Conservation (phyloP, 371 early-diverging fungal genomes). For the Mortierella sp. region DNA sequence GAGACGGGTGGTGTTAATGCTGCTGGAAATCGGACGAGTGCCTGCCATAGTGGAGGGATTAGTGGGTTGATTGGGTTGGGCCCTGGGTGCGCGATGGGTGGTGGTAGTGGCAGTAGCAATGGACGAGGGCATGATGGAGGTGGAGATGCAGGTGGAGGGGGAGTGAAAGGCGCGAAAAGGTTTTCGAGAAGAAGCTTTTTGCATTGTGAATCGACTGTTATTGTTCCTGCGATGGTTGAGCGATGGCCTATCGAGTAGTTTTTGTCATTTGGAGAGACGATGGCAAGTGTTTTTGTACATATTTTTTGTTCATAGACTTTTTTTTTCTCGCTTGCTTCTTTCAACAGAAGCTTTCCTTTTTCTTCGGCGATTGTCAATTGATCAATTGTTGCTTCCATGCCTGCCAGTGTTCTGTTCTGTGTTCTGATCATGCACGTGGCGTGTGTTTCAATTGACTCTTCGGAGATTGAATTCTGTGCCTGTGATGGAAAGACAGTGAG, state of each 20-base stretch:
- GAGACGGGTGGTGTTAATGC: background rate
- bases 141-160: background rate
- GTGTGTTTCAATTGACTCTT: too few species aligned
- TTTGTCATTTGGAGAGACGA: background rate
- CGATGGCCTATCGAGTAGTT: background rate
- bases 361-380: too few species aligned
- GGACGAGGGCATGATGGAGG: too few species aligned
- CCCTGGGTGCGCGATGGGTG: background rate
- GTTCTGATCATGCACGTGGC: too few species aligned
- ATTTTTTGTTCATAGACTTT: background rate
- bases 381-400: too few species aligned
- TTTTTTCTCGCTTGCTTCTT: background rate
- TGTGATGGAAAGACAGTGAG: too few species aligned
- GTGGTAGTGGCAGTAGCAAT: background rate
- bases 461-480: too few species aligned
- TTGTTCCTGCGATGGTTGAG: background rate
- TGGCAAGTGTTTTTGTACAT: background rate
- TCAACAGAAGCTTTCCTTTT: too few species aligned
- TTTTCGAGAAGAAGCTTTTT: background rate
- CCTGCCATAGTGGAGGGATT: background rate
- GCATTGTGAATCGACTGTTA: background rate
- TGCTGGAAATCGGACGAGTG: background rate
- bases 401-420: too few species aligned
- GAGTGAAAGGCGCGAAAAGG: background rate
- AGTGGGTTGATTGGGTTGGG: background rate